Evolutionary conservation across 371 early-diverging fungal species (phyloP).

Genomic region (Catenaria anguillulae): DNA sequence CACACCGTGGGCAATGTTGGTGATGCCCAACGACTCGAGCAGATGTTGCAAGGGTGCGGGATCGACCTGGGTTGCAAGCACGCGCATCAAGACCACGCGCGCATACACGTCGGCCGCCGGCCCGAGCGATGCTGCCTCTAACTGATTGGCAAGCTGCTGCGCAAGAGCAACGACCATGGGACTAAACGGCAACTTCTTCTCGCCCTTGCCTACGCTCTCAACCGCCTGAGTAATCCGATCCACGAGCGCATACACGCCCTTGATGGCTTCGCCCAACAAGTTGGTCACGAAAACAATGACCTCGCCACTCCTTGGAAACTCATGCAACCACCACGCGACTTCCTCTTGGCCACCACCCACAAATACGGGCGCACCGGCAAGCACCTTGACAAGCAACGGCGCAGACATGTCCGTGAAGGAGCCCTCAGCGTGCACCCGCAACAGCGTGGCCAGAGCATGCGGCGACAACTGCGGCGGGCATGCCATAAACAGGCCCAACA

Average conservation of each 20-base stretch:
- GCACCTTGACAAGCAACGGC: neutral
- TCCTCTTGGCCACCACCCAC: neutral
- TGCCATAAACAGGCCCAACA: neutral
- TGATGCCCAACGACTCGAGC: neutral
- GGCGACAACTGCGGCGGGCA: neutral
- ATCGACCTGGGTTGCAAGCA: neutral
- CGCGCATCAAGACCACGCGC: neutral
- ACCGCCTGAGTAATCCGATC: neutral
- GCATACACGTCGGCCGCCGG: neutral
- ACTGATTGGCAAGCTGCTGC: neutral
- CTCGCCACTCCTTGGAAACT: neutral
- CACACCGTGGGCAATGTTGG: neutral
- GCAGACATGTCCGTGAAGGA: neutral
- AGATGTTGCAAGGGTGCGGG: neutral
- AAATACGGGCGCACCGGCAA: neutral
- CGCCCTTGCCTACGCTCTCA: neutral
- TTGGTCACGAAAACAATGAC: neutral
- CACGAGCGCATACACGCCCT: neutral
- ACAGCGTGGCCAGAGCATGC: neutral
- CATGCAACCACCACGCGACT: constrained; percentile 1
- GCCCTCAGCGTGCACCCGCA: neutral
- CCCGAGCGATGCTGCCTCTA: no score
- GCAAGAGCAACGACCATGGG: neutral
- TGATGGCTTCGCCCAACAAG: neutral
- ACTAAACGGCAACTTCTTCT: neutral